Conservation (phyloP, 441 rosid species). For the Adansonia grandidieri region DNA sequence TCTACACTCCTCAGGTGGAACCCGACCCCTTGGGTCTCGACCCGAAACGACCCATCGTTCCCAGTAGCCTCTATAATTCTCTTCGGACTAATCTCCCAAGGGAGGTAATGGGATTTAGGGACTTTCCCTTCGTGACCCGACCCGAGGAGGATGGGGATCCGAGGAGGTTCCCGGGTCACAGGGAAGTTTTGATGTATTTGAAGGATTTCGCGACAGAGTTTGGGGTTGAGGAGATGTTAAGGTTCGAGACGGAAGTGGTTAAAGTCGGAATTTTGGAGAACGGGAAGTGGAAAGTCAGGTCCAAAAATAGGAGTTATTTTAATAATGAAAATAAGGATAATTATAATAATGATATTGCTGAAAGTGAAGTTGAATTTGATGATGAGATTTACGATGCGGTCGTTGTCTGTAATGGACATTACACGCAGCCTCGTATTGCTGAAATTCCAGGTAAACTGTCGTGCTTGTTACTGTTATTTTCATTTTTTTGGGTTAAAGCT, state of each 20-base stretch:
- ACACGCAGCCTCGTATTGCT: constrained; percentile 71
- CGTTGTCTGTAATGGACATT: constrained; percentile 85
- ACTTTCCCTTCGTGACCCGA: constrained; percentile 62
- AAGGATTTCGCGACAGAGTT: constrained; percentile 67
- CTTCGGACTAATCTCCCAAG: constrained; percentile 83
- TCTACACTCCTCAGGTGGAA: constrained; percentile 52
- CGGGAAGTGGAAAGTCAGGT: constrained; percentile 60
- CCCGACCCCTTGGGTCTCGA: constrained; percentile 60
- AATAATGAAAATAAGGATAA: background rate
- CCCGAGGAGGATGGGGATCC: constrained; percentile 48
- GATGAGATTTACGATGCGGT: constrained; percentile 86
- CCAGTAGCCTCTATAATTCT: constrained; percentile 68
- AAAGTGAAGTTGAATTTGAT: constrained; percentile 19
- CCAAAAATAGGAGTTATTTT: constrained; percentile 28
- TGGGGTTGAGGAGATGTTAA: constrained; percentile 59
- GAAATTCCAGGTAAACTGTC: constrained; percentile 55
- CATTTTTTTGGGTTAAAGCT: too few species aligned
- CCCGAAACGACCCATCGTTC: constrained; percentile 56
- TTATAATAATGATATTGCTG: background rate
- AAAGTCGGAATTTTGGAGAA: constrained; percentile 42
- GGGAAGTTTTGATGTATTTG: constrained; percentile 70
- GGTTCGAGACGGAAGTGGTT: constrained; percentile 67
- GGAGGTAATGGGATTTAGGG: constrained; percentile 76
- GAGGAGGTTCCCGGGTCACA: constrained; percentile 76
- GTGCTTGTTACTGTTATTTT: background rate